A percentile compares a stretch with the other conserved stretches of the same genome.
Conservation (phyloP, 139 green algal species). For the Astrephomene gubernaculifera region DNA sequence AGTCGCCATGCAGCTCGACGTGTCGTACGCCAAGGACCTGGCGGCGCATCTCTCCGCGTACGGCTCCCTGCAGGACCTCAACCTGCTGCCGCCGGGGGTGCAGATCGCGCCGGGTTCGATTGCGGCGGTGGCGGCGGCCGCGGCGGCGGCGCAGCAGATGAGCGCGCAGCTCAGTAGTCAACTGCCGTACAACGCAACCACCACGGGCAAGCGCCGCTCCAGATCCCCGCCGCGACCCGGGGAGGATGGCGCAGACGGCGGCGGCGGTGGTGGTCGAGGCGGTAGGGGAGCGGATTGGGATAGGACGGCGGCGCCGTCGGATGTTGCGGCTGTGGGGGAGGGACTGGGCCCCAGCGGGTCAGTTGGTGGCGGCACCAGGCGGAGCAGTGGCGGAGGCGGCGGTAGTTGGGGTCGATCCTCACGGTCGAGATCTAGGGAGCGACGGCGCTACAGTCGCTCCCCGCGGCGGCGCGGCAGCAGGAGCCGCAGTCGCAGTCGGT, state of each 20-base stretch:
- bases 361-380: background rate
- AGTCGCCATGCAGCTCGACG: constrained; percentile 5
- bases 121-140: background rate
- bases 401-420: background rate
- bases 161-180: background rate
- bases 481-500: constrained; percentile 34
- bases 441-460: constrained; percentile 8
- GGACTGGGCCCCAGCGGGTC: background rate
- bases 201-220: background rate
- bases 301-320: background rate
- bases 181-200: background rate
- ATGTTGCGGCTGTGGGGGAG: background rate
- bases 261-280: background rate
- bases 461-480: constrained; percentile 11
- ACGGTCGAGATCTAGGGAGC: constrained; percentile 1
- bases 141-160: background rate
- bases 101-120: background rate
- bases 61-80: constrained; percentile 8
- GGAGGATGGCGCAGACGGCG: background rate
- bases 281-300: background rate
- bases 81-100: too few relatives aligned
- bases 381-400: background rate
- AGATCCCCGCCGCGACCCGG: background rate
- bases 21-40: background rate
- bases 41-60: constrained; percentile 19